Evolutionary conservation across 805 yeast genomes (phyloP).

Genomic region (Candida germanica): DNA sequence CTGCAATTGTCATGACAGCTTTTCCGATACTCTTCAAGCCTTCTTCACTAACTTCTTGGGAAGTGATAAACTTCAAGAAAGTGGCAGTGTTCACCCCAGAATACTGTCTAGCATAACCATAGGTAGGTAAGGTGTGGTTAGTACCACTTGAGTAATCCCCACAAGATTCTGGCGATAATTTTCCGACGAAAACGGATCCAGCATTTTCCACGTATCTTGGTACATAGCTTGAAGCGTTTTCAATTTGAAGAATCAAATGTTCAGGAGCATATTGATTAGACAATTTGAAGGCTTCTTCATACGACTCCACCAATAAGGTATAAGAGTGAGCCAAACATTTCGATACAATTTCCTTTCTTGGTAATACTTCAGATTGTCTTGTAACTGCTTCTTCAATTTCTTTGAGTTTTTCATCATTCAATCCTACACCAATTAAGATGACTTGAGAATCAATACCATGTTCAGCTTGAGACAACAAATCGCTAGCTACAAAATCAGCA

Average conservation of each 20-base stretch:
- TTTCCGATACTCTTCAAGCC: constrained; percentile 90
- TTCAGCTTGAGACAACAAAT: constrained; percentile 95
- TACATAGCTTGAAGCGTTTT: constrained; percentile 72
- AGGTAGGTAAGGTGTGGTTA: constrained; percentile 97
- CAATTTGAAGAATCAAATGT: constrained; percentile 89
- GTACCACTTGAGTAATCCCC: constrained; percentile 99
- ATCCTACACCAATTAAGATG: constrained; percentile 76
- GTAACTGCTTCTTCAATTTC: constrained; percentile 81
- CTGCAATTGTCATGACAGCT: constrained; percentile 95
- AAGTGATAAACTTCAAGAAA: constrained; percentile 90
- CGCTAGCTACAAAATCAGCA: constrained; percentile 96
- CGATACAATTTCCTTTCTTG: constrained; percentile 91
- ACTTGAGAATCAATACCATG: constrained; percentile 99
- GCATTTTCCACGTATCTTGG: constrained; percentile 78
- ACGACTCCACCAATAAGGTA: constrained; percentile 62
- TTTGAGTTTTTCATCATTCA: constrained; percentile 56
- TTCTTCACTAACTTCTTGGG: constrained; percentile 82
- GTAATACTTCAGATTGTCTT: constrained; percentile 76
- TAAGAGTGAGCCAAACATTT: constrained; percentile 91
- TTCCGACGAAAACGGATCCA: constrained; percentile 95
- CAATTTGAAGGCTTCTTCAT: constrained; percentile 80
- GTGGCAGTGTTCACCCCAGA: constrained; percentile 96
- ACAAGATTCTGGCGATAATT: constrained; percentile 94
- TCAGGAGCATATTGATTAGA: constrained; percentile 96
- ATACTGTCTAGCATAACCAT: constrained; percentile 97